Base-by-base conservation (phyloP, 371 early-diverging fungal species). In the Globomyces sp. region DNA sequence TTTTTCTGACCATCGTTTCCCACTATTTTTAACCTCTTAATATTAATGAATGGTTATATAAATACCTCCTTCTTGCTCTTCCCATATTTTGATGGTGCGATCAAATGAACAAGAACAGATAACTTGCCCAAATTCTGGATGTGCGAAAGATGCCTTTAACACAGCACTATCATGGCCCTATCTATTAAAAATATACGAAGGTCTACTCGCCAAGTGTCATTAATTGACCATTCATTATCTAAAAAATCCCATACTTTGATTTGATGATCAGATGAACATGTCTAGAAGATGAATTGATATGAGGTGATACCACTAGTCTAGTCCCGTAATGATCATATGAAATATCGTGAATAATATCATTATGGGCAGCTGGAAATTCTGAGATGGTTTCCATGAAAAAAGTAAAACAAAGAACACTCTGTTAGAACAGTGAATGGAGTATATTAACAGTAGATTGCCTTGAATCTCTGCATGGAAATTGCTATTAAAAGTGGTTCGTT, bases 71-170 rank as follows among this genome's bases (percentile, higher is more conserved):
- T 89, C 87, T 58, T 87, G 86, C 73, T 95, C 95, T 69, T 94
- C 93, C 92, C 93, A 95, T 34, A 97, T 89, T 66, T 87, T 85
- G 2, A 95, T 91, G 34, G 89, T 88, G 39, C 93, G 80, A 75
- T 97, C 97, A 70, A 93, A 89, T 24, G 95, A 94, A 67, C 93
- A 93, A 6, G 92, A 88, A 0, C 96, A 96, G 65, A 97, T 81
- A 3, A 95, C 84, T 70, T 91, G 91, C 0, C 96, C 96, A 69
- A 89, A 95, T 71, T 95, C 95, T 4, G 97, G 96, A 78, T 93
- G 90, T 5, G 93, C 91, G 94, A 94, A 96, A 57, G 86, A 75
- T 3, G 92, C 90, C 71, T 88, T 89, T 10, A 94, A 72, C 11
- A 95, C 85, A 1, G 92, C 90, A 37, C 89, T 82, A 66, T 94